phyloP scores from a whole-genome alignment of 371 early-diverging fungal species.

The Syncephalastrum racemosum region DNA sequence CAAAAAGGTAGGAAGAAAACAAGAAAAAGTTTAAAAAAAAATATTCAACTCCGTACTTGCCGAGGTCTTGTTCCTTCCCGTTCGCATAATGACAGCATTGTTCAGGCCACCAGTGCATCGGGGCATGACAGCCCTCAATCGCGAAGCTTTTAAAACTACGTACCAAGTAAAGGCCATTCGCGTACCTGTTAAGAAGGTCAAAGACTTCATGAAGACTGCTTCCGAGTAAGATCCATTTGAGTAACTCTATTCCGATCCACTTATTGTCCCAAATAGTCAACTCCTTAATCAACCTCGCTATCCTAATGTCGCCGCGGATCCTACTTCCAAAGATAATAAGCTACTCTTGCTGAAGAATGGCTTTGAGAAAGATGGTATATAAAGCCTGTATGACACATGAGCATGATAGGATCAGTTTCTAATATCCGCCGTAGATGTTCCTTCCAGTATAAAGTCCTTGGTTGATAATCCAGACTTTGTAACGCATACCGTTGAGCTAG shows the following conservation, averaged over 20 bases:
- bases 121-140: constrained; percentile 60
- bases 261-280: constrained; percentile 39
- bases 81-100: constrained; percentile 13
- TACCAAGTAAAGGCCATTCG: constrained; percentile 59
- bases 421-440: constrained; percentile 39
- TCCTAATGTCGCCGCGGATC: constrained; percentile 68
- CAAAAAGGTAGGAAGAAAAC: not conserved
- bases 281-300: constrained; percentile 71
- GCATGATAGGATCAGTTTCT: constrained; percentile 35
- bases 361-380: constrained; percentile 33
- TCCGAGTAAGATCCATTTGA: constrained; percentile 32
- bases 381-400: constrained; percentile 1
- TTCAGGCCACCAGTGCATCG: constrained; percentile 43
- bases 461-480: constrained; percentile 47
- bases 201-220: constrained; percentile 50
- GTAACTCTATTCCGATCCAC: not conserved
- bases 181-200: constrained; percentile 64
- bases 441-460: no score
- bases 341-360: constrained; percentile 61
- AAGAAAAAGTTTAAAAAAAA: not conserved
- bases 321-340: constrained; percentile 54
- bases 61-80: constrained; percentile 4
- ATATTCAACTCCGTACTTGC: constrained; percentile 2
- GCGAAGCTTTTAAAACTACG: constrained; percentile 58
- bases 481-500: constrained; percentile 56